Evolutionary conservation across 2,329 filamentous ascomycete species (phyloP), one percentile per base, ranked within the genome.

Genomic region (Knoxdaviesia capensis): DNA sequence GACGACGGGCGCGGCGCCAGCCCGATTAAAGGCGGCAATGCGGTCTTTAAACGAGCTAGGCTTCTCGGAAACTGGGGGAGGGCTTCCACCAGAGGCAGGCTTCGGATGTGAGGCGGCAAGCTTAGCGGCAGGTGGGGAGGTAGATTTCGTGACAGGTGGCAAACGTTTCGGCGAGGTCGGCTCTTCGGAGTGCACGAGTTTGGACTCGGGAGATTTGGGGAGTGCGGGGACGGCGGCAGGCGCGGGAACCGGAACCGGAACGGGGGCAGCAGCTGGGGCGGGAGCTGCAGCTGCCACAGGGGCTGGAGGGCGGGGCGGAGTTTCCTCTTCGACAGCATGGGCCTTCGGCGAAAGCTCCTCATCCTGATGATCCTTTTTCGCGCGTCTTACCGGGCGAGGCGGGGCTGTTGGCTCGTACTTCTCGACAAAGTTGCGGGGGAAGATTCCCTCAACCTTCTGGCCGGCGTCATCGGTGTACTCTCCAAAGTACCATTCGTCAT

Each of bases 381-480:
- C 62, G 49, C 83, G 77, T 10, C 90, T 77, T 48, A 74, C 71
- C 44, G 90, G 90, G 45, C 90, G 77, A 46, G 87, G 85, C 46
- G 90, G 90, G 48, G 88, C 80, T 44, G 77, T 80, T 34, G 90
- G 90, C 58, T 96, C 88, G 60, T 85, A 92, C 62, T 80, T 85
- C 61, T 98, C 90, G 54, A 98, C 90, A 56, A 98, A 98, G 63
- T 96, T 98, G 57, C 81, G 80, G 41, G 86, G 88, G 59, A 94
- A 96, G 52, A 94, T 81, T 50, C 88, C 88, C 54, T 87, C 77
- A 56, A 77, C 73, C 59, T 79, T 85, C 48, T 59, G 62, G 44
- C 90, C 90, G 41, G 68, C 61, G 46, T 76, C 74, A 59, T 92
- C 83, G 48, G 77, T 64, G 58, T 94, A 94, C 59, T 90, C 80